Base-by-base conservation (phyloP, 495 filamentous ascomycete genomes). In the Hypoxylon cercidicola region DNA sequence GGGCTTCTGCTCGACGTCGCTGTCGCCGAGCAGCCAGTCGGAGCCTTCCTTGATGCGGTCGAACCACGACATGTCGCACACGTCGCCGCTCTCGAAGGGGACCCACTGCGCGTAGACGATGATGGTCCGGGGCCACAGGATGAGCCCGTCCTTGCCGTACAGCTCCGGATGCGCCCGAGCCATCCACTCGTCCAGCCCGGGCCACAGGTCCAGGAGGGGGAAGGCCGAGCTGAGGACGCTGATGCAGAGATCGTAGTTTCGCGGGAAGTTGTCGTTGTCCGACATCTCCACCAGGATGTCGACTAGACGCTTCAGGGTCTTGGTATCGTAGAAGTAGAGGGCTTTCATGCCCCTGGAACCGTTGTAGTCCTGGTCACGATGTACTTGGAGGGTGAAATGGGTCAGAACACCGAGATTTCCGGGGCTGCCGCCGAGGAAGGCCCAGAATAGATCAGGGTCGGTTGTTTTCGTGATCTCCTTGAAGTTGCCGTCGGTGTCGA, bases 51-150 rank as follows among this genome's bases (percentile, higher is more conserved):
- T 66, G 49, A 77, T 74, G 7, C 70, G 65, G 47, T 77, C 64
- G 60, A 77, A 77, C 76, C 75, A 77, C 3, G 61, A 64, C 55
- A 70, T 66, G 46, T 76, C 73, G 57, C 70, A 76, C 32, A 57
- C 32, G 45, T 78, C 75, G 39, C 66, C 66, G 23, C 46, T 45
- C 16, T 62, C 49, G 43, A 78, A 69, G 1, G 76, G 76, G 3
- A 79, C 77, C 73, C 75, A 80, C 54, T 80, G 78, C 39, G 78
- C 78, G 54, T 75, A 80, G 19, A 79, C 68, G 18, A 80, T 53
- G 39, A 79, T 75, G 0, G 62, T 61, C 2, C 65, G 67, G 3
- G 75, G 77, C 74, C 72, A 76, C 23, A 60, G 55, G 50, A 72
- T 66, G 6, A 64, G 1, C 16, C 64, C 75, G 60, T 77, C 55